Conservation (phyloP, 2,329 filamentous ascomycete species). For the Aspergillus sp. region DNA sequence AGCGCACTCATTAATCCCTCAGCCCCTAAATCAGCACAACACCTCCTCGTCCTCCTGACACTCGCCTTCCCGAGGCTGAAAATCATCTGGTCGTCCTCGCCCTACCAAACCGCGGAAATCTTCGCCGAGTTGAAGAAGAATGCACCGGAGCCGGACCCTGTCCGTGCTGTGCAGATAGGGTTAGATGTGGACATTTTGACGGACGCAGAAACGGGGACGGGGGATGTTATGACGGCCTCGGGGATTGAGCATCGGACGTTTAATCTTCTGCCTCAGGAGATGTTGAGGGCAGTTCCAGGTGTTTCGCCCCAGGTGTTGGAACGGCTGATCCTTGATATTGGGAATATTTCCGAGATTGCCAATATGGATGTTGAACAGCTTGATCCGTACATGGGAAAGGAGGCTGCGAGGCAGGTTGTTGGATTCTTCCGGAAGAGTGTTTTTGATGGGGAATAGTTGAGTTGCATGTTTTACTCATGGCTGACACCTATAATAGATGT, state of each 20-base stretch:
- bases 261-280: constrained; percentile 83
- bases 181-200: constrained; percentile 58
- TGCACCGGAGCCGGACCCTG: constrained; percentile 84
- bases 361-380: constrained; percentile 79
- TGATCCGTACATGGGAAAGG: constrained; percentile 70
- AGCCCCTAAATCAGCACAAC: constrained; percentile 75
- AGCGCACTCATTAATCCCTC: constrained; percentile 62
- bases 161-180: constrained; percentile 80
- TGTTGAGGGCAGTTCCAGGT: constrained; percentile 81
- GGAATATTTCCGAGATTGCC: constrained; percentile 77
- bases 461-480: not conserved
- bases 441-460: constrained; percentile 42
- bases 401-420: constrained; percentile 72
- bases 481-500: not conserved
- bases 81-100: constrained; percentile 90
- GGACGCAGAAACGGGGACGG: constrained; percentile 29
- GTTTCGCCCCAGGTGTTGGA: constrained; percentile 77
- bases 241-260: constrained; percentile 63
- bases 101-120: constrained; percentile 96
- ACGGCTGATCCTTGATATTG: constrained; percentile 68
- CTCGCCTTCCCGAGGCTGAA: constrained; percentile 86
- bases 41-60: constrained; percentile 87
- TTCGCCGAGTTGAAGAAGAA: constrained; percentile 91
- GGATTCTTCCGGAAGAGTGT: constrained; percentile 75
- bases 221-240: constrained; percentile 58